Evolutionary conservation across 2,329 filamentous ascomycete species (phyloP), one percentile per base, ranked within the genome.

Genomic region (Fusarium pseudograminearum): DNA sequence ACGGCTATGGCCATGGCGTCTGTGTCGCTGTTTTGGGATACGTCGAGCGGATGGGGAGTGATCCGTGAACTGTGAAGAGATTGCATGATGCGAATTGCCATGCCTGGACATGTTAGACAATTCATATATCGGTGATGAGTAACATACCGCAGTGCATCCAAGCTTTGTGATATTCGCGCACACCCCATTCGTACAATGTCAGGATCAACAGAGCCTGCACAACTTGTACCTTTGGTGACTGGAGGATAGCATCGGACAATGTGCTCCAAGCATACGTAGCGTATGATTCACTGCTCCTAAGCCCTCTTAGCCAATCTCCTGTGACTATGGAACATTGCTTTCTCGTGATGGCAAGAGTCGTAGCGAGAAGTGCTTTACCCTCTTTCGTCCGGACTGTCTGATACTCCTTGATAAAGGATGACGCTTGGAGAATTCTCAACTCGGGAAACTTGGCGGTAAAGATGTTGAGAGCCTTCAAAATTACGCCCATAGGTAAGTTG

Each of bases 131-230:
- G 11, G 0, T 9, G 2, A 11, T 16, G 0, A 4, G 0, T 2
- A 8, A 5, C 65, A 16, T 46, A 70, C 71, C 71, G 4, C 71
- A 80, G 38, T 81, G 79, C 62, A 83, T 79, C 81, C 81, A 83
- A 1, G 81, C 81, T 40, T 79, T 80, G 51, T 83, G 80, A 16
- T 80, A 80, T 28, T 82, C 76, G 10, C 81, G 74, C 1, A 76
- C 76, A 0, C 81, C 81, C 81, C 82, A 83, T 73, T 83, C 81
- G 22, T 81, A 78, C 0, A 82, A 68, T 0, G 79, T 77, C 22
- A 83, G 67, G 3, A 82, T 77, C 1, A 83, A 74, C n/a, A 83
- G 67, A 0, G 80, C 73, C 61, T 83, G 81, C 1, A 82, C 79
- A 0, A 79, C 74, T 42, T 78, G 75, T 1, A 73, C 50, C 4